Percentiles rank a stretch among this genome's conserved stretches.
phyloP scores from a whole-genome alignment of 352 stramenopile species.

The Thalassiosira oceanica region DNA sequence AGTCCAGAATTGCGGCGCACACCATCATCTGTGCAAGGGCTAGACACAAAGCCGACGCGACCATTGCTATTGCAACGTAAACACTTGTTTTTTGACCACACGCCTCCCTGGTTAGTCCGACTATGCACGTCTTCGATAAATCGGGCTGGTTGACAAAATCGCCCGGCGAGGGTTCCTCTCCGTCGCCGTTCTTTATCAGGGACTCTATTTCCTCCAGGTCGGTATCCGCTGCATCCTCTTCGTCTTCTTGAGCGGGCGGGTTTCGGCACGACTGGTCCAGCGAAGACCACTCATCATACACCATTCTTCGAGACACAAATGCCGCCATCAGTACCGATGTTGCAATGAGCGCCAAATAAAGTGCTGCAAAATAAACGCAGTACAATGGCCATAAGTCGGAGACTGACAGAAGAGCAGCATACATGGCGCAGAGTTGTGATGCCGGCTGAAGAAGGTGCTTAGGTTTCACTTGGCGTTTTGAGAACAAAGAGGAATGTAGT shows the following conservation, averaged over 20 bases:
- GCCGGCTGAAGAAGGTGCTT: too few species aligned
- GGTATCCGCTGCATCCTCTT: not conserved
- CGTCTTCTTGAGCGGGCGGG: not conserved
- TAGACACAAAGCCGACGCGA: conserved; percentile 34
- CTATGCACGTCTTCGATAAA: conserved; percentile 28
- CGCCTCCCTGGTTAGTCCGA: conserved; percentile 29
- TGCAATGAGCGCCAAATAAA: conserved; percentile 24
- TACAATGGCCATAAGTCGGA: too few species aligned
- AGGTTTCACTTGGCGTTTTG: too few species aligned
- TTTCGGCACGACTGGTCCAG: too few species aligned
- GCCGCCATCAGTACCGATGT: conserved; percentile 20
- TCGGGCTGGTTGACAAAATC: conserved; percentile 4
- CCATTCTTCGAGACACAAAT: conserved; percentile 33
- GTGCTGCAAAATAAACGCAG: too few species aligned
- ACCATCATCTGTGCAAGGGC: conserved; percentile 49
- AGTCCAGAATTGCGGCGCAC: conserved; percentile 39
- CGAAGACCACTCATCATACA: conserved; percentile 33
- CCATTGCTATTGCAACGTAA: conserved; percentile 32
- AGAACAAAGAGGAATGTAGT: too few species aligned
- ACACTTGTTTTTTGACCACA: conserved; percentile 16
- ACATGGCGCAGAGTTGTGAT: conserved; percentile 38
- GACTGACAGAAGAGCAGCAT: conserved; percentile 25
- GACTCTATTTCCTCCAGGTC: not conserved
- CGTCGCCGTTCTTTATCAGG: not conserved
- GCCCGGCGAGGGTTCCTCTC: not conserved